Evolutionary conservation across 108 stramenopile species (phyloP).

Genomic region (Fistulifera pelliculosa): DNA sequence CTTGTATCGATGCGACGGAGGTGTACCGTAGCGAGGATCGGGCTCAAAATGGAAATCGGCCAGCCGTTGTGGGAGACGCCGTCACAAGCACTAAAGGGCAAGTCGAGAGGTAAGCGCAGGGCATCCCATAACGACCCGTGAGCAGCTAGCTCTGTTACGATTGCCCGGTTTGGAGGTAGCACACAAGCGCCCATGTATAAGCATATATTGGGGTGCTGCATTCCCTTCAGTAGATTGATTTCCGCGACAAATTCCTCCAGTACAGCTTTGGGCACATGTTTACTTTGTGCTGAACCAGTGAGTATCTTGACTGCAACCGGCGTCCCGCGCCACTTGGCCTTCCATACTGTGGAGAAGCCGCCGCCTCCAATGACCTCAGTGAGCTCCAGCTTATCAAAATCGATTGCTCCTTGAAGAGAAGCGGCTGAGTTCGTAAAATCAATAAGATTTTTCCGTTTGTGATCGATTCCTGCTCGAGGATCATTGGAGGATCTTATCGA

Average conservation of each 20-base stretch:
- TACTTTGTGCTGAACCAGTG: conserved; percentile 64
- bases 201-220: conserved; percentile 92
- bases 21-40: conserved; percentile 24
- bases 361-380: conserved; percentile 83
- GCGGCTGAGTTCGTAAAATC: conserved; percentile 48
- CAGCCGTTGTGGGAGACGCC: conserved; percentile 47
- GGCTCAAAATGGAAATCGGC: conserved; percentile 46
- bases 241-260: conserved; percentile 81
- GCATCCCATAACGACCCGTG: conserved; percentile 85
- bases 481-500: conserved; percentile 41
- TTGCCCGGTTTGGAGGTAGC: conserved; percentile 77
- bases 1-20: conserved; percentile 19
- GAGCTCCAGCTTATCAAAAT: conserved; percentile 62
- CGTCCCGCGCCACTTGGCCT: conserved; percentile 72
- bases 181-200: conserved; percentile 92
- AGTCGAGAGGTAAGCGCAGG: conserved; percentile 50
- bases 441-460: conserved; percentile 63
- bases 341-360: conserved; percentile 87
- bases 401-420: conserved; percentile 54
- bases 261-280: conserved; percentile 61
- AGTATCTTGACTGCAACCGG: conserved; percentile 87
- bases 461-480: conserved; percentile 64
- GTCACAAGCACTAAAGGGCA: conserved; percentile 54
- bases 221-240: conserved; percentile 75
- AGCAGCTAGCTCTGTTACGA: conserved; percentile 81